phyloP scores from a whole-genome alignment of 2,329 filamentous ascomycete genomes.

The Fusarium proliferatum region DNA sequence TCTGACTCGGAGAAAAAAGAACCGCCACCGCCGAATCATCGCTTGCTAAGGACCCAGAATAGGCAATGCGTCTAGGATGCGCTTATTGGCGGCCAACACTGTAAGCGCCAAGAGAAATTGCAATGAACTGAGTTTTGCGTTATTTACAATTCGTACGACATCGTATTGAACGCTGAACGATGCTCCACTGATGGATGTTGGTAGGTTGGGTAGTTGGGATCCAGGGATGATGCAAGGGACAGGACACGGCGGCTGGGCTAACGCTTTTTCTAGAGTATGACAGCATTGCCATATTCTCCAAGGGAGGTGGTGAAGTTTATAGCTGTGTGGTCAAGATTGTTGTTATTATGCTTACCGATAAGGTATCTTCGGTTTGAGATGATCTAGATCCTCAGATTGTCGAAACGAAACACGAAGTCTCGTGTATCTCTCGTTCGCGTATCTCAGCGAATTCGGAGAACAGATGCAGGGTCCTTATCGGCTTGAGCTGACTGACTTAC shows the following conservation, averaged over 20 bases:
- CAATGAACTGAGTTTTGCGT: constrained; percentile 4
- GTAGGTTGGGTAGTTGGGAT: background rate
- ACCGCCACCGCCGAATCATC: constrained; percentile 21
- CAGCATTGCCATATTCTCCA: background rate
- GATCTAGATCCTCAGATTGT: background rate
- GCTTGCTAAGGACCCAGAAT: constrained; percentile 7
- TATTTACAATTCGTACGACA: constrained; percentile 7
- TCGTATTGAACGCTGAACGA: constrained; percentile 7
- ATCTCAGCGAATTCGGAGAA: background rate
- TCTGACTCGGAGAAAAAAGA: background rate
- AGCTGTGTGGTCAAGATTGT: background rate
- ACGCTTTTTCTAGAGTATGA: background rate
- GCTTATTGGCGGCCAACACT: constrained; percentile 23
- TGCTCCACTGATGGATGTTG: background rate
- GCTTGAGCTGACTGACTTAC: background rate
- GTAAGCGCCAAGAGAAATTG: constrained; percentile 13
- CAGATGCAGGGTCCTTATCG: background rate
- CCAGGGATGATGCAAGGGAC: background rate
- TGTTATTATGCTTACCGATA: background rate
- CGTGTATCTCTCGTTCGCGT: background rate
- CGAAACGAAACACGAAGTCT: background rate
- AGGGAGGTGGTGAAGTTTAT: no score
- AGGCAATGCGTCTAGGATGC: constrained; percentile 21
- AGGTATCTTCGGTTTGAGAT: background rate
- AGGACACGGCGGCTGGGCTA: background rate